These are phyloP conservation scores for Phoenix roebelenii DNA, from an alignment of 176 grass and related monocot genomes.

Conservation along the genomic window DNA sequence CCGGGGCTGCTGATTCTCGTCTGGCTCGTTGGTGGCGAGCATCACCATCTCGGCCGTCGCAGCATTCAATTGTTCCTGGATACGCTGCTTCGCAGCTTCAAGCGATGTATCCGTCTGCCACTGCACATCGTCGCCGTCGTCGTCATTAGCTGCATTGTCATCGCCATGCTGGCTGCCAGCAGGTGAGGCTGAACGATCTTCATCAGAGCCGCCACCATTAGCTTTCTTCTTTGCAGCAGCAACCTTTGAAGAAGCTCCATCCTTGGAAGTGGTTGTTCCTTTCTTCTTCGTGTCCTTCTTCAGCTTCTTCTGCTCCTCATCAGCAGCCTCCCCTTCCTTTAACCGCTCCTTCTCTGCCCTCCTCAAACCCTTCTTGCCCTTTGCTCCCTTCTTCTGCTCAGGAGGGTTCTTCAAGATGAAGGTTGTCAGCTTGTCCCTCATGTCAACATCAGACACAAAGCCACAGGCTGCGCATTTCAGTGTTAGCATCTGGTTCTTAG, in stretches of 20 bases:
- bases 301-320: conserved; percentile 78
- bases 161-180: conserved; percentile 29
- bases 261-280: conserved; percentile 9
- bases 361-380: conserved; percentile 78
- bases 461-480: conserved; percentile 90
- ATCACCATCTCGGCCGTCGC: conserved; percentile 88
- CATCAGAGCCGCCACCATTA: conserved; percentile 34
- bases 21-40: conserved; percentile 38
- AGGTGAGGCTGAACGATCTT: conserved; percentile 55
- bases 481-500: conserved; percentile 50
- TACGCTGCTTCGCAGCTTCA: conserved; percentile 59
- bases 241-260: conserved; percentile 13
- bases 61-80: conserved; percentile 66
- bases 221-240: conserved; percentile 28
- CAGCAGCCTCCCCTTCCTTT: conserved; percentile 78
- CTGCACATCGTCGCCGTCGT: conserved; percentile 45
- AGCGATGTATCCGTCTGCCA: conserved; percentile 82
- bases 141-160: conserved; percentile 29
- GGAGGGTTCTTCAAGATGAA: conserved; percentile 71
- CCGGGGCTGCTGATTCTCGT: conserved; percentile 30
- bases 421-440: conserved; percentile 58
- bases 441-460: conserved; percentile 72
- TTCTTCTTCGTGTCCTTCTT: conserved; percentile 79
- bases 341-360: conserved; percentile 79
- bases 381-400: conserved; percentile 62